These are phyloP conservation scores for Yamadazyma insecticola DNA, from an alignment of 805 yeast genomes.

Conservation along the genomic window DNA sequence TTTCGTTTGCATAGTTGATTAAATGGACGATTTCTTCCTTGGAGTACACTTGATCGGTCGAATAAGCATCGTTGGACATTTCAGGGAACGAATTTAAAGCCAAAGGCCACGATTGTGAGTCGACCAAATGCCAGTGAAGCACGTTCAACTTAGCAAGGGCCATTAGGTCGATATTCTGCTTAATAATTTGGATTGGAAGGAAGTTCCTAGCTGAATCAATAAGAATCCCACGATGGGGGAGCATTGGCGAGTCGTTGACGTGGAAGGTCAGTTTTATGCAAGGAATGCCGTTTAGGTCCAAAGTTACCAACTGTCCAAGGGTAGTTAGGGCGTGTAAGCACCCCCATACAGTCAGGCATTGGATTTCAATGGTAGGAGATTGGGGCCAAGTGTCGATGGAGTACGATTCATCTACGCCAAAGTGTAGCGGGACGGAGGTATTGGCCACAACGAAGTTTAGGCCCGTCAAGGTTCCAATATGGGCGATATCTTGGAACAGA, in stretches of 20 bases:
- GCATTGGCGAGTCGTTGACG: constrained; percentile 31
- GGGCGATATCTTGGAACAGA: no score
- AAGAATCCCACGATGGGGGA: constrained; percentile 34
- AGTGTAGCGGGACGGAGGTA: no score
- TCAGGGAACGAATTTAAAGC: constrained; percentile 26
- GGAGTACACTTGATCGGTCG: constrained; percentile 23
- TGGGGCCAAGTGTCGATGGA: no score
- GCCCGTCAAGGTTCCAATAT: no score
- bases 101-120: constrained; percentile 40
- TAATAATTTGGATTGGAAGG: constrained; percentile 18
- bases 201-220: constrained; percentile 37
- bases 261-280: no score
- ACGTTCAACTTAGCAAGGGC: constrained; percentile 33
- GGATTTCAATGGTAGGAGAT: no score
- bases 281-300: no score
- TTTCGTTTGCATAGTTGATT: constrained; percentile 25
- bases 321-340: constrained; percentile 38
- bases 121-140: constrained; percentile 38
- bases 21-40: constrained; percentile 20
- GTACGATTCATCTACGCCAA: no score
- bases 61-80: constrained; percentile 37
- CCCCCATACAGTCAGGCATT: constrained; percentile 43
- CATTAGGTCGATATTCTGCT: constrained; percentile 34
- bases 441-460: no score
- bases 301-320: constrained; percentile 33